Conservation (phyloP, 352 stramenopile species). For the Phytophthora uliginosa region DNA sequence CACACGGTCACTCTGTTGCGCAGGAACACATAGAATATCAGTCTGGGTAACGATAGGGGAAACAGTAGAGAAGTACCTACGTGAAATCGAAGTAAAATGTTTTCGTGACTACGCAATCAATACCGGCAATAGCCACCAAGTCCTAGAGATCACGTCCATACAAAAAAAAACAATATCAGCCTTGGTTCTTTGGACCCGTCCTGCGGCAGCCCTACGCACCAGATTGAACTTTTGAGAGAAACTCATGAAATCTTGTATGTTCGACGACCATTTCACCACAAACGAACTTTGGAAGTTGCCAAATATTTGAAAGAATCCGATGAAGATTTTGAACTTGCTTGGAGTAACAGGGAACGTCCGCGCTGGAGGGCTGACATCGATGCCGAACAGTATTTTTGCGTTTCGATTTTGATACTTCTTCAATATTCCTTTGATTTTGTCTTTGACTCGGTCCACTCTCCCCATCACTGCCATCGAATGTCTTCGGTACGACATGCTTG, state of each 20-base stretch:
- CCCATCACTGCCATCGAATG: slow-evolving; percentile 29
- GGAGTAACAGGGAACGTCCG: slow-evolving; percentile 66
- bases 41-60: neutral
- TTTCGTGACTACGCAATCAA: slow-evolving; percentile 81
- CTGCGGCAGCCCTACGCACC: slow-evolving; percentile 31
- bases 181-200: neutral
- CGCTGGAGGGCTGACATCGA: slow-evolving; percentile 55
- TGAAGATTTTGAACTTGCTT: slow-evolving; percentile 84
- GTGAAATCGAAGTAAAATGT: slow-evolving; percentile 85
- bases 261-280: slow-evolving; percentile 68
- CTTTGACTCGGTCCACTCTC: slow-evolving; percentile 43
- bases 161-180: neutral
- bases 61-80: slow-evolving; percentile 33
- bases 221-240: slow-evolving; percentile 81
- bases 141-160: slow-evolving; percentile 47
- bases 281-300: slow-evolving; percentile 80
- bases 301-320: slow-evolving; percentile 89
- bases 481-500: slow-evolving; percentile 34
- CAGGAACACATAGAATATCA: neutral
- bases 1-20: slow-evolving; percentile 58
- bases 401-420: slow-evolving; percentile 31
- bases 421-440: slow-evolving; percentile 28
- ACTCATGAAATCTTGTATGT: slow-evolving; percentile 70
- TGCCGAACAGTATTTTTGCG: slow-evolving; percentile 62
- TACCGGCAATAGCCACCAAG: slow-evolving; percentile 72